Conservation (phyloP, 352 stramenopile species). For the Albugo candida region DNA sequence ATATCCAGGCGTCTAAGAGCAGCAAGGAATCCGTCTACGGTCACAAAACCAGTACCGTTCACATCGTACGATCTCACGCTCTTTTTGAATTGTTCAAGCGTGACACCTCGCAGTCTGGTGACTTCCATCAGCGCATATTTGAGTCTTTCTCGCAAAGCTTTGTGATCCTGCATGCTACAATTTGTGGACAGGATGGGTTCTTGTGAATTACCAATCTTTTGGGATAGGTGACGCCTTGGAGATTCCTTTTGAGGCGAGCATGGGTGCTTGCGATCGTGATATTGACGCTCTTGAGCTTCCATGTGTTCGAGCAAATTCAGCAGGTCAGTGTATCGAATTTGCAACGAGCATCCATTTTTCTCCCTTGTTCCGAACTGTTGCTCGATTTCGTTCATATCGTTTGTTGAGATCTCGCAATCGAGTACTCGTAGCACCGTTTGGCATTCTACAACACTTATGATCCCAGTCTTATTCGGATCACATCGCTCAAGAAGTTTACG, state of each 20-base stretch:
- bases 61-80: slow-evolving; percentile 40
- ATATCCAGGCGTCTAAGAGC: slow-evolving; percentile 49
- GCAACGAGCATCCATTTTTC: not conserved
- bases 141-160: slow-evolving; percentile 1
- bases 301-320: not conserved
- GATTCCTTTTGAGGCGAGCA: not conserved
- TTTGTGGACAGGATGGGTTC: not conserved
- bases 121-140: not conserved
- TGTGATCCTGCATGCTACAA: not conserved
- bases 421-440: slow-evolving; percentile 63
- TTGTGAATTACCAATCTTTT: too few species aligned
- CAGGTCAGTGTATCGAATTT: not conserved
- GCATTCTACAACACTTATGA: slow-evolving; percentile 42
- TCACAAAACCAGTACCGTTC: slow-evolving; percentile 34
- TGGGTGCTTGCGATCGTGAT: too few species aligned
- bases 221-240: too few species aligned
- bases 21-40: slow-evolving; percentile 31
- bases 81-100: slow-evolving; percentile 1
- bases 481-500: slow-evolving; percentile 53
- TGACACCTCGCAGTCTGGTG: not conserved
- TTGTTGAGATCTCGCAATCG: slow-evolving; percentile 28
- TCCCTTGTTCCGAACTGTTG: not conserved
- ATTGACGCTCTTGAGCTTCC: too few species aligned
- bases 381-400: slow-evolving; percentile 23
- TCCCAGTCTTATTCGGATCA: slow-evolving; percentile 25